These are phyloP conservation scores for Aspergillus bertholletiae DNA, from an alignment of 495 filamentous ascomycete genomes.

Conservation along the genomic window DNA sequence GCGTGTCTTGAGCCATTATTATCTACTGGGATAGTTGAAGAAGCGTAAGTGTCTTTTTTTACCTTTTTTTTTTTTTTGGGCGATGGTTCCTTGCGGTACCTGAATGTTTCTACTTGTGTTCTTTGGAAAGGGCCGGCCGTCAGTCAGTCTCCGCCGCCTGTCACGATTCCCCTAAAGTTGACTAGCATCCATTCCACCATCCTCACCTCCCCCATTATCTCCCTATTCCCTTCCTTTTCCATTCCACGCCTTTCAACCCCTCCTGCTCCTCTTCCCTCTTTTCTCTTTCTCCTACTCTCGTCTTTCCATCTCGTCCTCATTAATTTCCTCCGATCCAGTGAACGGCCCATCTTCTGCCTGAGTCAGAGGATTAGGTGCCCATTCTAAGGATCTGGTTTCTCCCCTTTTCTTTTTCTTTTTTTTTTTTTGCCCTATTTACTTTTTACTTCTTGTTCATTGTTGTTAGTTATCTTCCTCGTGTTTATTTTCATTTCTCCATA, in stretches of 20 bases:
- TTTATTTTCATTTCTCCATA: neutral
- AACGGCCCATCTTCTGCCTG: constrained; percentile 29
- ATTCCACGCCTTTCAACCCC: constrained; percentile 13
- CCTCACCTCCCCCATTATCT: constrained; percentile 7
- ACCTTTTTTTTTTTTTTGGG: neutral
- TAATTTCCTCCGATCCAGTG: constrained; percentile 15
- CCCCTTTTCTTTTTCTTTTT: constrained; percentile 17
- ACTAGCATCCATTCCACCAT: constrained; percentile 18
- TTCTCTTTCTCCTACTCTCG: constrained; percentile 12
- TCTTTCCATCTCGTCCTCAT: constrained; percentile 11
- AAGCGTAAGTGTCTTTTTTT: neutral
- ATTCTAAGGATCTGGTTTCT: constrained; percentile 25
- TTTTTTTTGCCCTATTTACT: constrained; percentile 15
- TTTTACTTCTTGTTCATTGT: constrained; percentile 3
- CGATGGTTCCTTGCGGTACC: constrained; percentile 2
- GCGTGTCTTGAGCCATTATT: no score
- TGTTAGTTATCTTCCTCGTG: constrained; percentile 4
- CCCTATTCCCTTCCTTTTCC: constrained; percentile 8
- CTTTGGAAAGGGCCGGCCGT: constrained; percentile 17
- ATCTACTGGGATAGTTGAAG: neutral
- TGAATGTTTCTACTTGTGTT: constrained; percentile 12
- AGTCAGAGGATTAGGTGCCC: constrained; percentile 23
- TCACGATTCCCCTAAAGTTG: constrained; percentile 21
- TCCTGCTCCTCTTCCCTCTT: constrained; percentile 17
- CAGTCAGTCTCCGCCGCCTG: constrained; percentile 22